Base-by-base conservation (phyloP, 2,329 filamentous ascomycete species). In the Paraconiothyrium brasiliense region DNA sequence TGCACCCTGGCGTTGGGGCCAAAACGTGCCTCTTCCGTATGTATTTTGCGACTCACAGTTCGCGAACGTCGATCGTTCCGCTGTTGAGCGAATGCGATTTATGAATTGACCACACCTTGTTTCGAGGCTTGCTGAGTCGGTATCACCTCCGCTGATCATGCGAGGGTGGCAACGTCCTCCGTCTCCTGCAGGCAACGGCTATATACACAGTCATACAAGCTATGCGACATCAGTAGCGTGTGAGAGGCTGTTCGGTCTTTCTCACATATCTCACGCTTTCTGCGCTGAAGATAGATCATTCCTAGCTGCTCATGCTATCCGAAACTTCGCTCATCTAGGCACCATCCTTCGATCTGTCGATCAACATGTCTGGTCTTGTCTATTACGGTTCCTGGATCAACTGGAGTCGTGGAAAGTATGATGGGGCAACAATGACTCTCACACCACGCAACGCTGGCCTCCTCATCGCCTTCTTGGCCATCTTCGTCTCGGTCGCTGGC, bases 381-480 rank as follows among this genome's bases (percentile, higher is more conserved):
- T 61, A 74, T 48, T 54, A 69, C 9, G 76, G 76, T 11, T n/a
- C 71, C 27, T 78, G 77, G 77, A 76, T 64, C 1, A 72, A 79
- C 55, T 77, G 71, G 72, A 73, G 71, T n/a, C 56, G 64, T 14
- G 75, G 77, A 2, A 49, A 46, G 2, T 56, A 76, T 14, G 34
- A 62, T 3, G 76, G 77, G 1, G 24, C 62, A 3, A 79, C 76
- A 0, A 49, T 78, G 14, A 79, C 76, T 0, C 60, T 77, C 0
- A 65, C 51, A 0, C 68, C 58, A 1, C 46, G 54, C 1, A 62
- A 73, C 47, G 77, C 70, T 5, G 69, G 61, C 20, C 49, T 78
- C 3, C 61, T 78, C 14, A 71, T 74, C 22, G 71, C 74, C 1
- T 76, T 76, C 54, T 24, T 76, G 3, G 72, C 77, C 11, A 64